phyloP scores from a whole-genome alignment of 805 yeast genomes.

The Brettanomyces custersianus region DNA sequence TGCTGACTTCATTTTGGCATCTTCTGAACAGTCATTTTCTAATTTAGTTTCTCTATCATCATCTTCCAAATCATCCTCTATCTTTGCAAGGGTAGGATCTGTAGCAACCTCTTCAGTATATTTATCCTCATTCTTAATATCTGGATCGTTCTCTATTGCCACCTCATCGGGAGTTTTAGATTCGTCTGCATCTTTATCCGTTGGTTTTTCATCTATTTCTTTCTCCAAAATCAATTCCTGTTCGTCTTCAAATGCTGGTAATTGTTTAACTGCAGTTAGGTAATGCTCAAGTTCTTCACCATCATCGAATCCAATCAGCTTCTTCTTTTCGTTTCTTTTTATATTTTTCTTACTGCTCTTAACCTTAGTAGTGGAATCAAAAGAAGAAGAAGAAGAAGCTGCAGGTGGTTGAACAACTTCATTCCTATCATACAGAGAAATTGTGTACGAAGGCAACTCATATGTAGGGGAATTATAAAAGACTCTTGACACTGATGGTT shows the following conservation, averaged over 20 bases:
- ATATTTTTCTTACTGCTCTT: neutral
- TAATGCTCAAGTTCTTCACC: constrained; percentile 13
- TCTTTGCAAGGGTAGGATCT: neutral
- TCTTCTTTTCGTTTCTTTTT: neutral
- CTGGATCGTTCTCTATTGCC: neutral
- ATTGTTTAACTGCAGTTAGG: constrained; percentile 9
- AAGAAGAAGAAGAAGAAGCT: neutral
- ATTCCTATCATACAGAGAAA: constrained; percentile 6
- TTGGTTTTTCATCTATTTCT: neutral
- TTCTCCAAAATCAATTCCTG: constrained; percentile 5
- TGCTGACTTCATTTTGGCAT: neutral
- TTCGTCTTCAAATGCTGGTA: constrained; percentile 7
- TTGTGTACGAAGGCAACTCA: constrained; percentile 10
- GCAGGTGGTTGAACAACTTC: constrained; percentile 3
- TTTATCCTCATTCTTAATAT: neutral
- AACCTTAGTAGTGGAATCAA: no score
- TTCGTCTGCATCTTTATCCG: neutral
- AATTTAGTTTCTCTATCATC: neutral
- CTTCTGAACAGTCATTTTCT: neutral
- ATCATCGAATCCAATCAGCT: constrained; percentile 14
- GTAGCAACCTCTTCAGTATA: constrained; percentile 5
- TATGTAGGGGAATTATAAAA: constrained; percentile 10
- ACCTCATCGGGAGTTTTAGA: neutral
- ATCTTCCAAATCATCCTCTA: constrained; percentile 2
- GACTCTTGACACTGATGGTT: constrained; percentile 10